These are phyloP conservation scores for Fragaria vesca DNA, from an alignment of 306 rosid genomes.

Conservation along the genomic window DNA sequence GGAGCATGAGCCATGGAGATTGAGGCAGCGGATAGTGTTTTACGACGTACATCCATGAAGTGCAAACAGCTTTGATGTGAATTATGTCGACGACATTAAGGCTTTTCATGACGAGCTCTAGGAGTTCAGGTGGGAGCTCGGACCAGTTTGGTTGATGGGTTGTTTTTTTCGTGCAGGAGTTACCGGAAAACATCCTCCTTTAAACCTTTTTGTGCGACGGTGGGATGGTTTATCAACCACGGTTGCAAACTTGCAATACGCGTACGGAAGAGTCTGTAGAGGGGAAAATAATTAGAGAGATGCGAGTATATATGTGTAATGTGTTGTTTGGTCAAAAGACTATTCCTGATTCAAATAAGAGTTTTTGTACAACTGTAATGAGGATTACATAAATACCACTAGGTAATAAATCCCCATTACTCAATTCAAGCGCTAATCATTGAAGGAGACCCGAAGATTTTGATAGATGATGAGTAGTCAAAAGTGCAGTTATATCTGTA, in stretches of 20 bases:
- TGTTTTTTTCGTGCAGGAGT: neutral
- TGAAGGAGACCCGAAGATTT: too few species aligned
- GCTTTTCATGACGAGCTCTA: neutral
- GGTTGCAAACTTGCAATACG: neutral
- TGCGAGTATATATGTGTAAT: too few species aligned
- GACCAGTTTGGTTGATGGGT: neutral
- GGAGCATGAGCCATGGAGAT: slow-evolving; percentile 14
- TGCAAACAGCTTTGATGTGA: neutral
- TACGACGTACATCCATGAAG: neutral
- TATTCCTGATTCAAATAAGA: too few species aligned
- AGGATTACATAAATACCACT: too few species aligned
- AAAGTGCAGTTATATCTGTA: too few species aligned
- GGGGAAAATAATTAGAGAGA: too few species aligned
- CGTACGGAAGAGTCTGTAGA: neutral
- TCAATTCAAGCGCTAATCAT: too few species aligned
- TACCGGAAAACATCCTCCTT: neutral
- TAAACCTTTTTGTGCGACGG: neutral
- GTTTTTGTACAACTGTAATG: too few species aligned
- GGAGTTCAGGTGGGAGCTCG: neutral
- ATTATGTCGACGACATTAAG: neutral
- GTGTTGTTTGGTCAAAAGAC: too few species aligned
- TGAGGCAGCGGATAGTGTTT: neutral
- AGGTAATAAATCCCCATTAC: too few species aligned
- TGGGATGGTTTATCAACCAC: neutral
- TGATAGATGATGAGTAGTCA: too few species aligned